A percentile compares a stretch with the other conserved stretches of the same genome.
These are phyloP conservation scores for Elaeis oleifera DNA, from an alignment of 202 grass and related monocot genomes.

Conservation along the genomic window DNA sequence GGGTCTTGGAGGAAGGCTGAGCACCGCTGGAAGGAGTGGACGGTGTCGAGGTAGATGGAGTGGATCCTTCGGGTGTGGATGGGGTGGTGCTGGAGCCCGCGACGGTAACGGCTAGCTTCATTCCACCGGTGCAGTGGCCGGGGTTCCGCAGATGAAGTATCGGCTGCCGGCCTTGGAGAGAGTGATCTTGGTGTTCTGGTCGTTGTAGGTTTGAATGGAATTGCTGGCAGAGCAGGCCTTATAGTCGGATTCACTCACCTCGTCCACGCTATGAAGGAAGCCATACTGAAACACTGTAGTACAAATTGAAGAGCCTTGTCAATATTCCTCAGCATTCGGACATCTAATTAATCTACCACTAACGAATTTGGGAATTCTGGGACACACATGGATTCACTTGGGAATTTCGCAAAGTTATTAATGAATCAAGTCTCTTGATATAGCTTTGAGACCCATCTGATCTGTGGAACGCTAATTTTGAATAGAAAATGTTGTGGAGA, in stretches of 20 bases:
- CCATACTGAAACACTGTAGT: conserved; percentile 52
- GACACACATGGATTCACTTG: too few relatives aligned
- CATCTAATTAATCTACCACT: too few relatives aligned
- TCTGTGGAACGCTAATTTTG: too few relatives aligned
- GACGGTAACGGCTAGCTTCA: conserved; percentile 56
- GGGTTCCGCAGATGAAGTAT: conserved; percentile 66
- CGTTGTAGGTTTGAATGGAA: conserved; percentile 44
- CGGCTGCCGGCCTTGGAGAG: conserved; percentile 56
- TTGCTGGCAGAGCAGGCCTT: conserved; percentile 39
- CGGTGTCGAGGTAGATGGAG: conserved; percentile 7
- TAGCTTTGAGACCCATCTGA: too few relatives aligned
- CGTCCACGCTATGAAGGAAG: conserved; percentile 36
- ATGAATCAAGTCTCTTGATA: too few relatives aligned
- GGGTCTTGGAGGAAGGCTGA: conserved; percentile 19
- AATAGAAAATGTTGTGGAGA: too few relatives aligned
- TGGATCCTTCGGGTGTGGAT: not conserved
- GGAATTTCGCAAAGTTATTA: too few relatives aligned
- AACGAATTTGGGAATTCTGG: too few relatives aligned
- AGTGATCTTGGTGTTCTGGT: conserved; percentile 50
- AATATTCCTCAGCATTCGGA: too few relatives aligned
- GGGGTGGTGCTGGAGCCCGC: conserved; percentile 3
- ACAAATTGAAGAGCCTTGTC: too few relatives aligned
- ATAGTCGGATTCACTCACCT: conserved; percentile 49
- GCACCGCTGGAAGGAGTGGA: conserved; percentile 13
- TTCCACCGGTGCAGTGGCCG: conserved; percentile 57